Percentiles rank a stretch among this genome's conserved stretches.
Conservation (phyloP, 805 yeast species). For the Saturnispora hagleri region DNA sequence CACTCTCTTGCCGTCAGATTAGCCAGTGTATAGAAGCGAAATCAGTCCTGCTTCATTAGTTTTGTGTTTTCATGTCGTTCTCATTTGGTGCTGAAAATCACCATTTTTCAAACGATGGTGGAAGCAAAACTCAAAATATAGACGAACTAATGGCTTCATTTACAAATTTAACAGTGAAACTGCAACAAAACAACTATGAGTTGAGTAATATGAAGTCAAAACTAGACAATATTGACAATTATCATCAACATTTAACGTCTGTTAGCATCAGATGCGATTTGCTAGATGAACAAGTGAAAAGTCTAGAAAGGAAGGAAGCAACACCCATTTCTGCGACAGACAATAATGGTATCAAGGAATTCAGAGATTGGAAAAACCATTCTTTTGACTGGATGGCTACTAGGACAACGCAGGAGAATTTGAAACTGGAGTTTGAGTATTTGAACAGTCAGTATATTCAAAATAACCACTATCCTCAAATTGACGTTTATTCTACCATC, state of each 20-base stretch:
- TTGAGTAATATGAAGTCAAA: constrained; percentile 19
- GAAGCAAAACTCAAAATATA: background rate
- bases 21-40: background rate
- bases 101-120: background rate
- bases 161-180: background rate
- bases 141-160: background rate
- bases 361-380: constrained; percentile 20
- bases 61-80: background rate
- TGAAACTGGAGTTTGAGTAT: constrained; percentile 33
- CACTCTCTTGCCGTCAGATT: background rate
- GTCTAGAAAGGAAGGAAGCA: constrained; percentile 18
- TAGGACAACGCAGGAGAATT: constrained; percentile 37
- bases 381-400: constrained; percentile 35
- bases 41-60: background rate
- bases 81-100: background rate
- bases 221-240: constrained; percentile 22
- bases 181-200: background rate
- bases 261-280: constrained; percentile 27
- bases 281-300: constrained; percentile 27
- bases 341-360: constrained; percentile 17
- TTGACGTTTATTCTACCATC: background rate
- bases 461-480: constrained; percentile 13
- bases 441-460: constrained; percentile 21
- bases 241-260: constrained; percentile 25
- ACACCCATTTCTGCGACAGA: constrained; percentile 14